Evolutionary conservation across 352 stramenopile species (phyloP).

Genomic region (Detonula confervacea): DNA sequence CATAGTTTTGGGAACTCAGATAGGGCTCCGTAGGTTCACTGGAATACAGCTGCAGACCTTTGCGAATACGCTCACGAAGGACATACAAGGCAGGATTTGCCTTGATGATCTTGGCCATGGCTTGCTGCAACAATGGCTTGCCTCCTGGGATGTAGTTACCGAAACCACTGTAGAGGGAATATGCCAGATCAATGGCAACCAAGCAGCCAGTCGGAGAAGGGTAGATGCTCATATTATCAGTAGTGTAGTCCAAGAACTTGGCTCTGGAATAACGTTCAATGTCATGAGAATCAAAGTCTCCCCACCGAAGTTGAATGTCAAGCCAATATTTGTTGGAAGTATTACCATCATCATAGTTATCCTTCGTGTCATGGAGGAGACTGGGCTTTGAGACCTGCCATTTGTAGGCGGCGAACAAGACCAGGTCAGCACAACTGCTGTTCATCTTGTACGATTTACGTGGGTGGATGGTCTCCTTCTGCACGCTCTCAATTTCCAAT

Average conservation of each 20-base stretch:
- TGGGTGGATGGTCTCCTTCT: constrained; percentile 99
- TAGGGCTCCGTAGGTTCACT: constrained; percentile 99
- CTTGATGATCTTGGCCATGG: constrained; percentile 99
- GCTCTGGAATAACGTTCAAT: constrained; percentile 98
- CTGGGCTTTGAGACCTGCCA: constrained; percentile 93
- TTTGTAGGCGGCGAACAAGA: constrained; percentile 99
- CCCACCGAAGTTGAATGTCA: constrained; percentile 99
- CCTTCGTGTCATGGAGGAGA: constrained; percentile 92
- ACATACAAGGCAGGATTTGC: constrained; percentile 99
- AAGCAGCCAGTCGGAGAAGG: constrained; percentile 98
- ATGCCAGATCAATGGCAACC: constrained; percentile 97
- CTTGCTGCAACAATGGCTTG: constrained; percentile 99
- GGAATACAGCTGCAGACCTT: constrained; percentile 99
- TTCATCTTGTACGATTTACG: constrained; percentile 99
- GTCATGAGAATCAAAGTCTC: constrained; percentile 99
- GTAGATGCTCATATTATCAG: constrained; percentile 99
- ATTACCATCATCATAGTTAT: constrained; percentile 95
- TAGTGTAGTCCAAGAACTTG: constrained; percentile 99
- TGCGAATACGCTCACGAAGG: constrained; percentile 98
- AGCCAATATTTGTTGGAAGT: constrained; percentile 99
- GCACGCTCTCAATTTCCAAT: constrained; percentile 99
- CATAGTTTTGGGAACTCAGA: constrained; percentile 99
- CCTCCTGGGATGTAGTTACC: constrained; percentile 99
- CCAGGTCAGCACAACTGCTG: constrained; percentile 98
- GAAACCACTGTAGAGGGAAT: constrained; percentile 99